Conservation (phyloP, 2,329 filamentous ascomycete genomes). For the Coniochaeta prunicola region DNA sequence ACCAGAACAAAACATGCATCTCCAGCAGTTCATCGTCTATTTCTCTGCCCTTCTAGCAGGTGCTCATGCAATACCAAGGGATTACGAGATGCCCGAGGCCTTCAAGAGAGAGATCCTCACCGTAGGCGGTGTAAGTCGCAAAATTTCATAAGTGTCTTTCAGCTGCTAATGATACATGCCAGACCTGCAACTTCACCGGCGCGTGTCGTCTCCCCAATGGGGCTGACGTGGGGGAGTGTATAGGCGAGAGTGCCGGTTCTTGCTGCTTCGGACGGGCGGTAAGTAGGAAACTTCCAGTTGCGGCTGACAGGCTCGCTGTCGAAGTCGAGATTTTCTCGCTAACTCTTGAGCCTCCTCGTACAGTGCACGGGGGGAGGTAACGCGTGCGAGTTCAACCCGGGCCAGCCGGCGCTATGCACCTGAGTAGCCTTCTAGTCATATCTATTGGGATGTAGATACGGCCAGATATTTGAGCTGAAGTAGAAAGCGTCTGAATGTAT, state of each 20-base stretch:
- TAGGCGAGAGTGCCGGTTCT: background rate
- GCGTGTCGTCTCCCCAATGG: background rate
- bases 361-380: background rate
- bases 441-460: too few species aligned
- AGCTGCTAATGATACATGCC: background rate
- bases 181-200: background rate
- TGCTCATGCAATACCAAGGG: background rate
- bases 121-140: background rate
- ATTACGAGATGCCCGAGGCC: background rate
- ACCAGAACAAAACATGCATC: background rate
- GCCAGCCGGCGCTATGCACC: background rate
- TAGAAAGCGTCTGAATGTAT: too few species aligned
- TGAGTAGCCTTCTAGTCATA: background rate
- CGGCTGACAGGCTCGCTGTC: background rate
- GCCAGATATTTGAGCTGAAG: too few species aligned
- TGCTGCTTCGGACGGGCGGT: background rate
- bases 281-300: background rate
- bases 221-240: background rate
- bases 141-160: background rate
- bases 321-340: background rate
- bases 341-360: background rate
- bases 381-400: background rate
- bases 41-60: background rate
- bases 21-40: background rate
- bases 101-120: background rate